Base-by-base conservation (phyloP, 495 filamentous ascomycete species). In the Aspergillus bridgeri region DNA sequence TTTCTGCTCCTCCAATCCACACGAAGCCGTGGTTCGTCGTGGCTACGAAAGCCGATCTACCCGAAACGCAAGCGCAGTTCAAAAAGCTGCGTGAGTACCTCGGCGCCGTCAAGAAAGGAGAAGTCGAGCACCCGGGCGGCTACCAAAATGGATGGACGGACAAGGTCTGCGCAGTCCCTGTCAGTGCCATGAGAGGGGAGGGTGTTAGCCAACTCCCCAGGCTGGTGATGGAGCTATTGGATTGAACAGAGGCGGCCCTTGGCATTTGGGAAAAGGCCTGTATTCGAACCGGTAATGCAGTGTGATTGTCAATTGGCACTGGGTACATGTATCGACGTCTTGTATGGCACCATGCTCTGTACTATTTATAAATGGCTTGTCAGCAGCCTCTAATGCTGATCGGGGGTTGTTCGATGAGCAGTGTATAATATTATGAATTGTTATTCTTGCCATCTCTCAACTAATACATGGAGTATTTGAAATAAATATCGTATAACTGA, bases 1-100 rank as follows among this genome's bases (percentile, higher is more conserved):
- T 78, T 15, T 45, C 60, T 13, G 70, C 80, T 24, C 79, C 88
- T 17, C 84, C 89, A 44, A 89, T 95, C 48, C 88, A 89, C 17
- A 79, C 80, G 9, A 98, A 98, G 69, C 91, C 93, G 6, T 98
- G 95, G 95, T 94, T 96, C 63, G 92, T 98, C 1, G 89, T 98
- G 38, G 95, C 92, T 8, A 96, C 92, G 38, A 98, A 98, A 71
- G 92, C 90, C 9, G 94, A 98, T 70, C 66, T 97, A 49, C 81
- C 84, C 8, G 80, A 81, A 1, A 94, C 95, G 6, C 80, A 90
- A 70, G 81, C 86, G 21, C 94, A 92, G 60, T 98, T 89, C 68
- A 74, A 64, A 23, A 71, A 71, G 49, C 69, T 98, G 62, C 84
- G 86, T 54, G 71, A 70, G 1, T 96, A 94, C 70, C 70, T 96